These are phyloP conservation scores for Myotisia sp. DNA, from an alignment of 2,329 filamentous ascomycete species.

Conservation along the genomic window DNA sequence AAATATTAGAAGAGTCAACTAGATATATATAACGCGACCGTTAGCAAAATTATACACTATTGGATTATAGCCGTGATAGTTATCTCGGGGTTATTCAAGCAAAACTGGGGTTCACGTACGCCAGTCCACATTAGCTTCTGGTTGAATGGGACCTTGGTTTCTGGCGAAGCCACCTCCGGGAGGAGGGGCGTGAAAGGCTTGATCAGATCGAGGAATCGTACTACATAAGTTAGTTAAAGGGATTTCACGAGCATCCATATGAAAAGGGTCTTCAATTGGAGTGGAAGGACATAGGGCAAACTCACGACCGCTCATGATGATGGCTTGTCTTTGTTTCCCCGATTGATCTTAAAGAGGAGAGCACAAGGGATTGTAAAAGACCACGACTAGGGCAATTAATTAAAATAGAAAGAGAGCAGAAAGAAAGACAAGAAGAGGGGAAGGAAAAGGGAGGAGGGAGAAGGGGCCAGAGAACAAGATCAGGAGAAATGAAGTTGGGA, in stretches of 20 bases:
- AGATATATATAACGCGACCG: constrained; percentile 11
- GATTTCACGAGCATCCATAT: background rate
- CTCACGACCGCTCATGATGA: constrained; percentile 48
- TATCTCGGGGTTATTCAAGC: too few relatives aligned
- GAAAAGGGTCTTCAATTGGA: too few relatives aligned
- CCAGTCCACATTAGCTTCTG: constrained; percentile 94
- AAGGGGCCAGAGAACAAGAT: constrained; percentile 15
- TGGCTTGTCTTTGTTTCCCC: constrained; percentile 21
- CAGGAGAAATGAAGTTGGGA: constrained; percentile 10
- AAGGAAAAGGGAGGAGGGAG: constrained; percentile 16
- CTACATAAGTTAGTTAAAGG: constrained; percentile 36
- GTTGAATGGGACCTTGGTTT: constrained; percentile 98
- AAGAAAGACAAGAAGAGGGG: constrained; percentile 16
- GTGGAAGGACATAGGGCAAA: constrained; percentile 23
- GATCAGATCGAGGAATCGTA: constrained; percentile 98
- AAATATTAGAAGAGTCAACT: constrained; percentile 91
- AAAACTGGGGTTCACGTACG: constrained; percentile 25
- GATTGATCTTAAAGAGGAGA: constrained; percentile 16
- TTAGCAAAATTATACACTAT: too few relatives aligned
- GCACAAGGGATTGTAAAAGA: too few relatives aligned
- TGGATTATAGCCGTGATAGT: constrained; percentile 5
- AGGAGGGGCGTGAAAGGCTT: constrained; percentile 99
- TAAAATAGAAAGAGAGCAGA: constrained; percentile 9
- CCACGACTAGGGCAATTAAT: too few relatives aligned
- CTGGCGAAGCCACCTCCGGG: constrained; percentile 94